Conservation (phyloP, 2,329 filamentous ascomycete species). For the Zelopaecilomyces penicillatus region DNA sequence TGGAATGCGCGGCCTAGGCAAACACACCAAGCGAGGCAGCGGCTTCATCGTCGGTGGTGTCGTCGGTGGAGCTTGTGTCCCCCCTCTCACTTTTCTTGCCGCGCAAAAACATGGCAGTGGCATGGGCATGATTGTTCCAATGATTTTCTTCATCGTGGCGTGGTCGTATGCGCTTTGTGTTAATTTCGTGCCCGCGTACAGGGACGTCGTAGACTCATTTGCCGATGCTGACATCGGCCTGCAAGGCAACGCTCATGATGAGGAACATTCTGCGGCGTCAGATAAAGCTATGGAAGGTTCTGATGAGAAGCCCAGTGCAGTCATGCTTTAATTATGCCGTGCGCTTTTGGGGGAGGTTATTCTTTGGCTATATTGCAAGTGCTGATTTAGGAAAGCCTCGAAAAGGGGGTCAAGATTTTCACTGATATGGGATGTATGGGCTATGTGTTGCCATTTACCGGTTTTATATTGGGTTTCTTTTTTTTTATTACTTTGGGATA, state of each 20-base stretch:
- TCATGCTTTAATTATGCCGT: too few relatives aligned
- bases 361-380: too few relatives aligned
- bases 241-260: slow-evolving; percentile 18
- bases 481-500: too few relatives aligned
- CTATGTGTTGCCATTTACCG: too few relatives aligned
- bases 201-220: slow-evolving; percentile 52
- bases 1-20: slow-evolving; percentile 65
- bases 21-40: slow-evolving; percentile 68
- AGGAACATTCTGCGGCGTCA: slow-evolving; percentile 16
- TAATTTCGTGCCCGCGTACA: slow-evolving; percentile 60
- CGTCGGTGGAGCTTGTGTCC: slow-evolving; percentile 64
- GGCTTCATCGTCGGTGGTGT: slow-evolving; percentile 63
- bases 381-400: too few relatives aligned
- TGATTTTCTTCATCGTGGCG: slow-evolving; percentile 49
- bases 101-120: slow-evolving; percentile 55
- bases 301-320: slow-evolving; percentile 4
- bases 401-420: too few relatives aligned
- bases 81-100: slow-evolving; percentile 60
- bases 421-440: too few relatives aligned
- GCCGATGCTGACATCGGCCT: slow-evolving; percentile 37
- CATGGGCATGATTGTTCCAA: slow-evolving; percentile 57
- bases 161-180: slow-evolving; percentile 50
- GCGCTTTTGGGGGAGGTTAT: too few relatives aligned
- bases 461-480: too few relatives aligned
- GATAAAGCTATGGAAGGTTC: background rate